A percentile compares a stretch with the other conserved stretches of the same genome.
These are phyloP conservation scores for Stachybotrys chlorohalonatus DNA, from an alignment of 2,329 filamentous ascomycete species.

Conservation along the genomic window DNA sequence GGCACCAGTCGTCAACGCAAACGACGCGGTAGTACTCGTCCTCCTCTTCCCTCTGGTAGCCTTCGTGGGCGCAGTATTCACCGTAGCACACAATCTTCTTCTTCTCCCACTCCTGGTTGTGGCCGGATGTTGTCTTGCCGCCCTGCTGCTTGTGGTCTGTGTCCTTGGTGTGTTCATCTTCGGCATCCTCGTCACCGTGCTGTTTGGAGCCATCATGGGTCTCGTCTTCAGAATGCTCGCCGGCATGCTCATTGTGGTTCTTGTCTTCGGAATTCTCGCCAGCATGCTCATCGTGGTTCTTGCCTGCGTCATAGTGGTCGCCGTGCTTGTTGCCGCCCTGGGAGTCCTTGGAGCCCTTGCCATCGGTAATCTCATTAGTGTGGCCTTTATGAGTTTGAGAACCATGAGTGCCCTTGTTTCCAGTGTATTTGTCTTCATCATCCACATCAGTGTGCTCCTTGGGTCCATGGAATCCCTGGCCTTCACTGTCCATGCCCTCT, in stretches of 20 bases:
- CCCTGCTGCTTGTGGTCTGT: neutral
- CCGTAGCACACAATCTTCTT: constrained; percentile 26
- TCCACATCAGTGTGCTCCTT: neutral
- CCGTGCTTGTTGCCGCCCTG: constrained; percentile 3
- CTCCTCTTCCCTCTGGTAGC: constrained; percentile 8
- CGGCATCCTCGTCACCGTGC: too few species aligned
- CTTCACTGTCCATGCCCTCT: too few species aligned
- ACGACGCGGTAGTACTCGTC: constrained; percentile 20
- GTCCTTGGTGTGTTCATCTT: too few species aligned
- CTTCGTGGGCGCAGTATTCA: constrained; percentile 19
- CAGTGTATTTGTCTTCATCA: neutral
- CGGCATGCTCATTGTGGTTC: constrained; percentile 3
- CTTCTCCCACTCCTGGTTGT: constrained; percentile 10
- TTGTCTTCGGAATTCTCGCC: neutral
- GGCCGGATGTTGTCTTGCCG: too few species aligned
- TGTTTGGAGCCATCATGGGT: too few species aligned
- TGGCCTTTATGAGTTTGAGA: neutral
- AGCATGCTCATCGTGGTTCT: constrained; percentile 4
- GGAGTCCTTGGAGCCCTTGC: constrained; percentile 2
- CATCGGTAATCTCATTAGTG: neutral
- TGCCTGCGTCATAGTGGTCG: neutral
- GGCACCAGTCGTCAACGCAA: constrained; percentile 19
- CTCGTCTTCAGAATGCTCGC: too few species aligned
- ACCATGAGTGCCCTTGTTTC: neutral
- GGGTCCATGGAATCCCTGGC: too few species aligned